These are phyloP conservation scores for Kodamaea arcana DNA, from an alignment of 1,139 yeast genomes.

Conservation along the genomic window DNA sequence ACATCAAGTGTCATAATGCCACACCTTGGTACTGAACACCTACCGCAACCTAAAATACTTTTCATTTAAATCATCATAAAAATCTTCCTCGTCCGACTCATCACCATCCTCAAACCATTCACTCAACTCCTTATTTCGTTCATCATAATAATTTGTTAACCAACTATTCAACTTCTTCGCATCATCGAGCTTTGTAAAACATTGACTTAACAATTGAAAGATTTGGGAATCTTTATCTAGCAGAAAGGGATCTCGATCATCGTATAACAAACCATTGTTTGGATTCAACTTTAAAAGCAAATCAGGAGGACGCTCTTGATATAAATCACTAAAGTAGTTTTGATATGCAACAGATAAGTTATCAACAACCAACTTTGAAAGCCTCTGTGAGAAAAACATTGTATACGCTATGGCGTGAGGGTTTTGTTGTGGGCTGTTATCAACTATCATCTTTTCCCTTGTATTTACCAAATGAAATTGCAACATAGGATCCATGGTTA, in stretches of 20 bases:
- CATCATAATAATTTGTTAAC: constrained; percentile 4
- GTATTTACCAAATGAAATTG: background rate
- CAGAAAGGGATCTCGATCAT: constrained; percentile 10
- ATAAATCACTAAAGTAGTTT: constrained; percentile 8
- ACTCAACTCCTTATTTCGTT: constrained; percentile 2
- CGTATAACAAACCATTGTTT: constrained; percentile 7
- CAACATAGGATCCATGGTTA: background rate
- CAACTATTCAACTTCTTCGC: constrained; percentile 3
- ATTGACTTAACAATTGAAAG: constrained; percentile 3
- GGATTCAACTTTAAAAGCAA: constrained; percentile 6
- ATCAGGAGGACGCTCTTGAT: constrained; percentile 1
- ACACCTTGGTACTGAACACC: no score
- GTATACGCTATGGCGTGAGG: background rate
- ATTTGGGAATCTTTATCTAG: constrained; percentile 6
- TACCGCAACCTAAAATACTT: constrained; percentile 5
- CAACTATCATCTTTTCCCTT: constrained; percentile 5
- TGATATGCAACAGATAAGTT: constrained; percentile 8
- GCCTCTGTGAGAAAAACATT: background rate
- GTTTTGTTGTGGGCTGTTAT: background rate
- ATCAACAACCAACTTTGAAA: background rate
- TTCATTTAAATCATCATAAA: constrained; percentile 19
- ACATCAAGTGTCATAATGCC: no score
- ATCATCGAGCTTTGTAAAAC: constrained; percentile 6
- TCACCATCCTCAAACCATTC: background rate
- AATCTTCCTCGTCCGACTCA: constrained; percentile 8